Base-by-base conservation (phyloP, 192 early-diverging fungal species). In the Backusella macrospora region DNA sequence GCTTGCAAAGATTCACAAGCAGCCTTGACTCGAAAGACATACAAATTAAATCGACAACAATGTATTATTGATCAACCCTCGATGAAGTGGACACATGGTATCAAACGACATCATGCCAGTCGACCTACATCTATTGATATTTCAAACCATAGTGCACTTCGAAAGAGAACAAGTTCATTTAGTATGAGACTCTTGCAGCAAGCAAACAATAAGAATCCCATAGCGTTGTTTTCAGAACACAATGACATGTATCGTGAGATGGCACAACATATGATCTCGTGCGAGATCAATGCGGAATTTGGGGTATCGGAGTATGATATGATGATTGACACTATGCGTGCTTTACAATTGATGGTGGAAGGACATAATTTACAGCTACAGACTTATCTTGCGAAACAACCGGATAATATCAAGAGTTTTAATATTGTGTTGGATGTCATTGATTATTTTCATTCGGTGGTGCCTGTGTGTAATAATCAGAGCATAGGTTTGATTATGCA, bases 321-420 rank as follows among this genome's bases (percentile, higher is more conserved):
- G 0, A 75, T 75, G 73, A 75, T 43, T 66, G 67, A 75, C 63
- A 62, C 73, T 1, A 75, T 75, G 73, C 48, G 73, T 0, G 73
- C 73, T 21, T 34, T 75, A 14, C 73, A 75, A 38, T 43, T 75
- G n/a, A 75, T 75, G 73, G 73, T 75, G 9, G 73, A 75, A 62
- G 73, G 73, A 3, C 73, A 75, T 52, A 75, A 75, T 26, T 62
- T 75, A 16, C 46, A 68, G 18, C 21, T 75, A 5, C 73, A 75
- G 16, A 70, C 73, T 3, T 75, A 75, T 43, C 40, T 75, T 8
- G 73, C 73, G 13, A 75, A 70, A 55, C 73, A 75, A 3, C 73
- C 73, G 1, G 73, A 75, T 45, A 75, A 75, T 69, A 75, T 75
- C 10, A 75, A 75, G 8, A 75, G 73, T 29, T 75, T 75, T 40